Base-by-base conservation (phyloP, 208 protist genomes). In the Leishmania mexicana region DNA sequence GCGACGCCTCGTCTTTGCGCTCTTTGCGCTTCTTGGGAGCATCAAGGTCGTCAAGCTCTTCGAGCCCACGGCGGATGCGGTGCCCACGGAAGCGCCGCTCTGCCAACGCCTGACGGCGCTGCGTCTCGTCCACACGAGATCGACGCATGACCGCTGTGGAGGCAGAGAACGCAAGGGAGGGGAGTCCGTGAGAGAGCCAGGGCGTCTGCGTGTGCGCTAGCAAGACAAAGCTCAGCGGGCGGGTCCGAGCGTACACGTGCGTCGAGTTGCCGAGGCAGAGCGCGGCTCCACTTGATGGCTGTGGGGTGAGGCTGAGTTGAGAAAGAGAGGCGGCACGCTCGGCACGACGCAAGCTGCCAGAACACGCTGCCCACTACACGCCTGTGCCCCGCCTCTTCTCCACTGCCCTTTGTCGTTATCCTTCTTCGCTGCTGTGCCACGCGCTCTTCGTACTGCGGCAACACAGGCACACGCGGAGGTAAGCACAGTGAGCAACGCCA, bases 51-150 rank as follows among this genome's bases (percentile, higher is more conserved):
- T 80, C 83, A 21, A 97, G 83, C 42, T 94, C 91, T 13, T 87
- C 85, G 1, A 97, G 85, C 5, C 94, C 94, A 38, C 75, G 76
- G 68, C 95, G 95, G 64, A 97, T 95, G 88, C 90, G 89, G 53
- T 86, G 87, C 17, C 92, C 94, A 19, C 81, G 78, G n/a, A 90
- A 84, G 17, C 94, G 92, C 38, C 84, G 79, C 78, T 86, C 71
- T 51, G 84, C 83, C 51, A 77, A 54, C 13, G 84, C 31, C 67
- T 87, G 83, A 65, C 83, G 81, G 49, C 82, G 58, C 24, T 67
- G 80, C 38, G 64, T 6, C 31, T 86, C 84, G 38, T 82, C 54
- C 65, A 74, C 80, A 11, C 53, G 38, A 19, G 83, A 80, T 4
- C 78, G 78, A 10, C 78, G 83, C 83, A 86, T 86, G 31, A 28